Conservation (phyloP, 2,329 filamentous ascomycete species). For the Trichophyton rubrum region DNA sequence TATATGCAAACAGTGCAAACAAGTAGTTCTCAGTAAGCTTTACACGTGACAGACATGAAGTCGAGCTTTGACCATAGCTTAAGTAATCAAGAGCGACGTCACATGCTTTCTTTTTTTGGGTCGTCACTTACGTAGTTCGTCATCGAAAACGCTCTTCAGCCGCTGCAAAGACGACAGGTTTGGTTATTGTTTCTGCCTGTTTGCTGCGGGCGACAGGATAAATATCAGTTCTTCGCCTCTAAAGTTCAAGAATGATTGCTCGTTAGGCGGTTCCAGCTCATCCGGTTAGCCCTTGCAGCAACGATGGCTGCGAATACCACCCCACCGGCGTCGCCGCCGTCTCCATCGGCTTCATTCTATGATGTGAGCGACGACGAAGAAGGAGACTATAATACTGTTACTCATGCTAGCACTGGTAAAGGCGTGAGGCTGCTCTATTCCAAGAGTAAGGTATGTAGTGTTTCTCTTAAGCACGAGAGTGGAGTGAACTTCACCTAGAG, state of each 20-base stretch:
- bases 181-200: neutral
- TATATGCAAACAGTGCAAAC: too few relatives aligned
- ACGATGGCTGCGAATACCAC: neutral
- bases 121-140: neutral
- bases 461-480: neutral
- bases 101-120: neutral
- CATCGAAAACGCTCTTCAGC: neutral
- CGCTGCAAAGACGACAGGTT: neutral
- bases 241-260: neutral
- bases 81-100: neutral
- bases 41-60: too few relatives aligned
- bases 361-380: slow-evolving; percentile 95
- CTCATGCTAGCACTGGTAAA: slow-evolving; percentile 59
- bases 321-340: slow-evolving; percentile 36
- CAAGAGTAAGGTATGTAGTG: slow-evolving; percentile 70
- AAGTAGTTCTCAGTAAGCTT: too few relatives aligned
- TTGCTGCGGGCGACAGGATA: neutral
- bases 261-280: neutral
- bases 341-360: slow-evolving; percentile 80
- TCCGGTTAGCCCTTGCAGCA: neutral
- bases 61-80: too few relatives aligned
- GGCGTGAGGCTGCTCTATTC: slow-evolving; percentile 86
- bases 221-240: too few relatives aligned
- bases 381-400: slow-evolving; percentile 86
- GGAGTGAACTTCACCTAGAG: neutral